Conservation (phyloP, 371 early-diverging fungal genomes). For the Mucor ambiguus region DNA sequence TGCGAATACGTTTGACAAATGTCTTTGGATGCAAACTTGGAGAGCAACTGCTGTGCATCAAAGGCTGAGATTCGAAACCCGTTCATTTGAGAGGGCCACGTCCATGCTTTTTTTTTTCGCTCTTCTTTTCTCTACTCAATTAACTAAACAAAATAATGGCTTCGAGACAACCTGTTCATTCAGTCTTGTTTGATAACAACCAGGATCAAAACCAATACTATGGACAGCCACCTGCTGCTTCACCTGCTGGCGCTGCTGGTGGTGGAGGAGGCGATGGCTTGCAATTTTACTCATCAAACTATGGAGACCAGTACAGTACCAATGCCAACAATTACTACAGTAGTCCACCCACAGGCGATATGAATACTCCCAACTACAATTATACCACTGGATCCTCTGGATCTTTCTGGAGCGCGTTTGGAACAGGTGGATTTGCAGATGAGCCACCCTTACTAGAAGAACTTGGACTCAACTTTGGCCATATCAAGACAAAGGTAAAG, state of each 20-base stretch:
- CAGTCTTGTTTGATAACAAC: conserved; percentile 56
- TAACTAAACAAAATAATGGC: conserved; percentile 25
- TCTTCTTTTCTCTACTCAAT: neutral
- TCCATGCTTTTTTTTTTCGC: neutral
- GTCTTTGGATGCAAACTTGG: no score
- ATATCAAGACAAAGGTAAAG: conserved; percentile 76
- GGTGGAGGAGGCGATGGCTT: conserved; percentile 41
- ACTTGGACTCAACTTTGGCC: conserved; percentile 89
- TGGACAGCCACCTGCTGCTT: conserved; percentile 23
- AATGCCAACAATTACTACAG: conserved; percentile 41
- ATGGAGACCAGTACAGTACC: conserved; percentile 53
- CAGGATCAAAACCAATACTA: conserved; percentile 39
- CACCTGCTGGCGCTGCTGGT: conserved; percentile 7
- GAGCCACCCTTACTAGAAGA: conserved; percentile 93
- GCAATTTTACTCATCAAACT: conserved; percentile 70
- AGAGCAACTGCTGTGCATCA: no score
- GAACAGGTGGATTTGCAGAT: conserved; percentile 86
- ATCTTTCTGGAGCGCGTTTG: conserved; percentile 69
- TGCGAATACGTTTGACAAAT: no score
- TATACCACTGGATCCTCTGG: conserved; percentile 35
- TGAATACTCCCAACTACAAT: conserved; percentile 55
- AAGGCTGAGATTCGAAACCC: neutral
- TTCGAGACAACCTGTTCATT: conserved; percentile 50
- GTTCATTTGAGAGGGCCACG: neutral
- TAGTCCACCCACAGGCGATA: conserved; percentile 50